Conservation (phyloP, 2,329 filamentous ascomycete species). For the Colletotrichum chrysophilum region DNA sequence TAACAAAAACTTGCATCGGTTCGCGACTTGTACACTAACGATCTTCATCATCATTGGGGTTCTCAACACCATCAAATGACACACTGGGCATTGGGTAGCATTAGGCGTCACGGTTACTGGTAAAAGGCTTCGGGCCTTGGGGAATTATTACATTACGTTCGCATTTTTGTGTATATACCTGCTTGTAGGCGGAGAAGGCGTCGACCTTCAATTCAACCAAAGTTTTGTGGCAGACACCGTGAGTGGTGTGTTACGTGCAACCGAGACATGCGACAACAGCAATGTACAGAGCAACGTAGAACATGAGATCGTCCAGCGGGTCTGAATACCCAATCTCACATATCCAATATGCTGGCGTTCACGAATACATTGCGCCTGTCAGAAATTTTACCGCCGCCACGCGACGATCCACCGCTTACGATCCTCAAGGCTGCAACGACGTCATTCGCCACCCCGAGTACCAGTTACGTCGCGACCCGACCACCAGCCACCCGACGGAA, state of each 20-base stretch:
- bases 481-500: not conserved
- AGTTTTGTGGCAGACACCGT: not conserved
- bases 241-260: not conserved
- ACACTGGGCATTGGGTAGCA: slow-evolving; percentile 15
- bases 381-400: not conserved
- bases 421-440: not conserved
- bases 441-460: slow-evolving; percentile 14
- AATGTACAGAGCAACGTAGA: not conserved
- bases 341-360: not conserved
- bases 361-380: not conserved
- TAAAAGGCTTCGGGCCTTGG: not conserved
- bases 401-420: not conserved
- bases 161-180: slow-evolving; percentile 16
- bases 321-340: not conserved
- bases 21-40: slow-evolving; percentile 22
- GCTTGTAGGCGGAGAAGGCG: not conserved
- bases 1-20: slow-evolving; percentile 19
- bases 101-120: slow-evolving; percentile 12
- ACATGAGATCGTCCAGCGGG: not conserved
- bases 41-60: slow-evolving; percentile 14
- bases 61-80: slow-evolving; percentile 17
- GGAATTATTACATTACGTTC: not conserved
- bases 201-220: slow-evolving; percentile 9
- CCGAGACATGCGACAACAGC: not conserved
- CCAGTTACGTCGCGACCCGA: not conserved